phyloP scores from a whole-genome alignment of 345 rosid genomes.

The Laguncularia racemosa region DNA sequence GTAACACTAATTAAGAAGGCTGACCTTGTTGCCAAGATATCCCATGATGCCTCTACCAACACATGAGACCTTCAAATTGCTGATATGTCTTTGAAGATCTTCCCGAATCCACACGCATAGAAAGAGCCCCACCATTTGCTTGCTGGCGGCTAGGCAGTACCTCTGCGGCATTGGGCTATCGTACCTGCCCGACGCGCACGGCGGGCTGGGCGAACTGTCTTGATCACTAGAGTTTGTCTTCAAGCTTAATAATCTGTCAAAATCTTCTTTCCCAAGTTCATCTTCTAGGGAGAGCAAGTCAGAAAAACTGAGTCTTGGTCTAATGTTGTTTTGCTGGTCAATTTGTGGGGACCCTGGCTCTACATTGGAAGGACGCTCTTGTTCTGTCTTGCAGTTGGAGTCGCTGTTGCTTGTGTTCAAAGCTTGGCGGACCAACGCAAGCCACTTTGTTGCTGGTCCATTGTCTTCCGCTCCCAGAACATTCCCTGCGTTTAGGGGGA shows the following conservation, averaged over 20 bases:
- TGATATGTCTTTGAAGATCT: slow-evolving; percentile 46
- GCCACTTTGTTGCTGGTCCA: slow-evolving; percentile 76
- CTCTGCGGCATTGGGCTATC: slow-evolving; percentile 19
- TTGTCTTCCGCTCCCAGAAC: slow-evolving; percentile 77
- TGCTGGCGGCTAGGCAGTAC: slow-evolving; percentile 72
- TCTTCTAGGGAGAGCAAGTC: slow-evolving; percentile 39
- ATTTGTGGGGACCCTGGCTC: slow-evolving; percentile 3
- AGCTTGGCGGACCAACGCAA: slow-evolving; percentile 57
- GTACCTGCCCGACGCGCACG: slow-evolving; percentile 5
- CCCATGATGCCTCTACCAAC: slow-evolving; percentile 98
- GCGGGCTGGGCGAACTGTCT: slow-evolving; percentile 19
- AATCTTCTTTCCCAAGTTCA: slow-evolving; percentile 30
- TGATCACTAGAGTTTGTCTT: slow-evolving; percentile 6
- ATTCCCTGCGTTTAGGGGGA: slow-evolving; percentile 78
- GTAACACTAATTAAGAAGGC: neutral
- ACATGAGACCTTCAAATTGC: slow-evolving; percentile 70
- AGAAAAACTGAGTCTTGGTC: slow-evolving; percentile 49
- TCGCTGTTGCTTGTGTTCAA: slow-evolving; percentile 28
- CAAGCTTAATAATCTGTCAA: slow-evolving; percentile 14
- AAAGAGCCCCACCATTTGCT: slow-evolving; percentile 96
- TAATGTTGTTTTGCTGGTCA: slow-evolving; percentile 8
- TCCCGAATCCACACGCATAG: slow-evolving; percentile 79
- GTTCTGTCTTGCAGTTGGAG: too few species aligned
- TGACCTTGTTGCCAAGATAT: slow-evolving; percentile 90
- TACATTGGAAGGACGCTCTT: slow-evolving; percentile 2